phyloP scores from a whole-genome alignment of 2,329 filamentous ascomycete species.

The Fusarium citri region DNA sequence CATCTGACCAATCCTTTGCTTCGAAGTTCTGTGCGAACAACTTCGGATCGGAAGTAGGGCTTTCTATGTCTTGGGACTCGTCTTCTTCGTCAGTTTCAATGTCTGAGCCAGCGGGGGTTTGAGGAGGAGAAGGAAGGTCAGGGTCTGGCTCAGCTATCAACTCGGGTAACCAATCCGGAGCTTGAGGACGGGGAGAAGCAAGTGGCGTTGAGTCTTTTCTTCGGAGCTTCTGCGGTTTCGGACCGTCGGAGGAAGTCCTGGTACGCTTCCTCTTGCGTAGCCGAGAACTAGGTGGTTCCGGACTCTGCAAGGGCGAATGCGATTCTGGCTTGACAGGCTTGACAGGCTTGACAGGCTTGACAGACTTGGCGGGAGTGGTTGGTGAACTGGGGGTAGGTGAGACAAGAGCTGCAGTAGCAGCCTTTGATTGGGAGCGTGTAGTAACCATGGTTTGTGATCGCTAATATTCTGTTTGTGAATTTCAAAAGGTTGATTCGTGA shows the following conservation, averaged over 20 bases:
- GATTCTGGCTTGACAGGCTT: background rate
- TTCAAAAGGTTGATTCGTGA: background rate
- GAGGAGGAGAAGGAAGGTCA: background rate
- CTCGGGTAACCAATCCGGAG: background rate
- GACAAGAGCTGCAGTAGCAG: background rate
- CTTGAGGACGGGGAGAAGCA: background rate
- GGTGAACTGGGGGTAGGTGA: background rate
- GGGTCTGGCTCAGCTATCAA: background rate
- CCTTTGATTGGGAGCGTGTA: background rate
- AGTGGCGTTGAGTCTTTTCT: background rate
- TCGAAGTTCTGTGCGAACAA: constrained; percentile 16
- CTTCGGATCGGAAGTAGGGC: background rate
- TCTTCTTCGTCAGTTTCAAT: background rate
- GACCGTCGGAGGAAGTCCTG: background rate
- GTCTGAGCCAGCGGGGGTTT: background rate
- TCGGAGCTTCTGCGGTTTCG: constrained; percentile 9
- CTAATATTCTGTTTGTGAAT: background rate
- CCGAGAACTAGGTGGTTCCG: background rate
- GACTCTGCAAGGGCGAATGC: background rate
- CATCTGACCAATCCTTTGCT: background rate
- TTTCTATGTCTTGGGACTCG: background rate
- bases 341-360: too few relatives aligned
- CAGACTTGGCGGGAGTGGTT: background rate
- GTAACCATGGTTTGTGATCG: constrained; percentile 8
- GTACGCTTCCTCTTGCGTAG: constrained; percentile 9